Base-by-base conservation (phyloP, 129 eudicot genomes). In the Centrapalus pauciflorus region DNA sequence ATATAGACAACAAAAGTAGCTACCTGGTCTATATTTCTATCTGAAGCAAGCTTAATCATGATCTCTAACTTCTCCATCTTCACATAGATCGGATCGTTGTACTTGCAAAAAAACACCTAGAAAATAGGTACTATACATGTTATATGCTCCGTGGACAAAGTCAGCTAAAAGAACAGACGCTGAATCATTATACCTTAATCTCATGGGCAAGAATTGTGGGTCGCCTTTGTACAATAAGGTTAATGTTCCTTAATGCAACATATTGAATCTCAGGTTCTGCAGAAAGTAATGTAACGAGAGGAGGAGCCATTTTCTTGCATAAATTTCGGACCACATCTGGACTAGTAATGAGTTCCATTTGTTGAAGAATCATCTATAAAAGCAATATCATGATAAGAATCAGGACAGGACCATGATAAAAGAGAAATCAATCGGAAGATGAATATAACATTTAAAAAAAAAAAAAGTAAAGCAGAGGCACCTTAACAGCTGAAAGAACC, bases 221-320 rank as follows among this genome's bases (percentile, higher is more conserved):
- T 24, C 95, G 82, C 71, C 65, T 82, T 69, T 90, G 97, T 77
- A 90, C 95, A 65, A 90, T 90, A 34, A 90, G 90, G 75, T 90
- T 90, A 63, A 90, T 90, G 70, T 90, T 90, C 48, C 95, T 75
- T 28, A 90, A 67, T 55, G 97, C 97, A 77, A 90, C 97, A 82
- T 90, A 90, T 56, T 87, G 97, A 70, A 90, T 90, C 83, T 90
- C 97, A 40, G 97, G 97, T 81, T 90, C 97, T 54, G 95, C 95
- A 65, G 97, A 90, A 41, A 90, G 90, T 70, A 90, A 83, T 41
- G 97, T 90, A 48, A 90, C 97, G 67, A 90, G 95, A 12, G 97
- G 95, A 35, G 97, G 97, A 37, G 95, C 97, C 97, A 90, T 90
- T 80, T 90, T 90, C 76, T 90, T 90, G 78, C 89, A 90, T 41